phyloP scores from a whole-genome alignment of 805 yeast species.

The Osmozyma mogii region DNA sequence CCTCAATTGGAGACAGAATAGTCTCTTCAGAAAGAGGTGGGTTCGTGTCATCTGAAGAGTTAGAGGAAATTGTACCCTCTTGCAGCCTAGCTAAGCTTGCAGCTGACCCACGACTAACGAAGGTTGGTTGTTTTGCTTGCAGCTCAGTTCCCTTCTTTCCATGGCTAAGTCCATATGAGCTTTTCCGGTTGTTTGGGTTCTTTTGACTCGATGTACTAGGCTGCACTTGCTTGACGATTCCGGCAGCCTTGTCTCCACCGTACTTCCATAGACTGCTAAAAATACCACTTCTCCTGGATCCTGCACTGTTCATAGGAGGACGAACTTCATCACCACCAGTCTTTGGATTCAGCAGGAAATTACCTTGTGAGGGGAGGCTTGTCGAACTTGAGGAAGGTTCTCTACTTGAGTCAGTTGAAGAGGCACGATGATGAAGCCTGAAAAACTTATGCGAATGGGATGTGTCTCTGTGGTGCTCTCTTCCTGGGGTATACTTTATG shows the following conservation, averaged over 20 bases:
- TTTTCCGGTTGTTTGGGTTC: slow-evolving; percentile 4
- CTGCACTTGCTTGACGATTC: slow-evolving; percentile 24
- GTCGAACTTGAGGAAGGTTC: too few relatives aligned
- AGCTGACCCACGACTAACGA: too few relatives aligned
- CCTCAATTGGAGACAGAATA: slow-evolving; percentile 1
- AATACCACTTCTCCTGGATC: slow-evolving; percentile 23
- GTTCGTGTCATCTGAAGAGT: slow-evolving; percentile 6
- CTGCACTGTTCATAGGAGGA: slow-evolving; percentile 2
- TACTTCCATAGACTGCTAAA: slow-evolving; percentile 34
- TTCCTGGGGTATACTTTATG: slow-evolving; percentile 13
- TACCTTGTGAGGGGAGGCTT: too few relatives aligned
- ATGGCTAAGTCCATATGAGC: slow-evolving; percentile 1
- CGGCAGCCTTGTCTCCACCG: slow-evolving; percentile 33
- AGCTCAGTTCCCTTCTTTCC: too few relatives aligned
- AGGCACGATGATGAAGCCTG: slow-evolving; percentile 57
- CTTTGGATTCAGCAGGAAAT: neutral
- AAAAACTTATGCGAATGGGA: slow-evolving; percentile 37
- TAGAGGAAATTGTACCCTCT: slow-evolving; percentile 6
- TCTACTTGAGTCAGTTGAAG: slow-evolving; percentile 24
- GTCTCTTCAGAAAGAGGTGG: slow-evolving; percentile 2
- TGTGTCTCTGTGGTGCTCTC: slow-evolving; percentile 11
- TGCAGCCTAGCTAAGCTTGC: too few relatives aligned
- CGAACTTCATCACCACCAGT: too few relatives aligned
- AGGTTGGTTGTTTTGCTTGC: too few relatives aligned
- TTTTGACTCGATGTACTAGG: slow-evolving; percentile 24